Evolutionary conservation across 1,284 basidiomycete species (phyloP).

Genomic region (Anthracocystis setariae): DNA sequence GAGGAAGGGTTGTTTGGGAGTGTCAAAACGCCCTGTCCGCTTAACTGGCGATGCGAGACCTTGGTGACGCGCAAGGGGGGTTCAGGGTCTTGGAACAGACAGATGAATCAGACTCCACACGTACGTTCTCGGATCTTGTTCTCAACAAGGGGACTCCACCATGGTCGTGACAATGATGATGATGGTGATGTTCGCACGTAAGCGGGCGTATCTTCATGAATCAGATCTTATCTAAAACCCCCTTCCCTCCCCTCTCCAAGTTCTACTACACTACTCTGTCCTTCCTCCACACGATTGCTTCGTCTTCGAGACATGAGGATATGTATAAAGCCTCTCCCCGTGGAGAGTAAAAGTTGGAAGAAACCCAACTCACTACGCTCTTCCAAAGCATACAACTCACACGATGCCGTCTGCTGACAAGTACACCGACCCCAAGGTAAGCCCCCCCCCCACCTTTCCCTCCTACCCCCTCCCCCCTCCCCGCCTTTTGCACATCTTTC

Average conservation of each 20-base stretch:
- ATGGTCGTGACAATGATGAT: neutral
- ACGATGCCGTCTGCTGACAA: constrained; percentile 45
- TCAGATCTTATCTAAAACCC: constrained; percentile 38
- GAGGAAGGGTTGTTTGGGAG: no score
- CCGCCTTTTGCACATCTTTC: neutral
- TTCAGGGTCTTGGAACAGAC: constrained; percentile 16
- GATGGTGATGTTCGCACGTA: neutral
- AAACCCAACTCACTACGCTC: neutral
- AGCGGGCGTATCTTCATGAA: constrained; percentile 13
- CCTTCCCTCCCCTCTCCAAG: no score
- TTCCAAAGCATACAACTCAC: neutral
- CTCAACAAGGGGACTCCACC: neutral
- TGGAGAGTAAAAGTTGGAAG: no score
- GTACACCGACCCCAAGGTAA: constrained; percentile 49
- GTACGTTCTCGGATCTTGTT: no score
- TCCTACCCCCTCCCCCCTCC: neutral
- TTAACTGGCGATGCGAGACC: no score
- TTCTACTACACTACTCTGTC: no score
- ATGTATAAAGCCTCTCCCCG: no score
- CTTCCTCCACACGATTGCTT: no score
- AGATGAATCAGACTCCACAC: constrained; percentile 43
- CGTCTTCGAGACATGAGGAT: no score
- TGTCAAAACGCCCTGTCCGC: no score
- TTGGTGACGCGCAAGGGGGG: no score
- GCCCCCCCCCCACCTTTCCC: neutral